Evolutionary conservation across 208 protist genomes (phyloP), one percentile per base, ranked within the genome.

Genomic region (Trypanosoma lewisi): DNA sequence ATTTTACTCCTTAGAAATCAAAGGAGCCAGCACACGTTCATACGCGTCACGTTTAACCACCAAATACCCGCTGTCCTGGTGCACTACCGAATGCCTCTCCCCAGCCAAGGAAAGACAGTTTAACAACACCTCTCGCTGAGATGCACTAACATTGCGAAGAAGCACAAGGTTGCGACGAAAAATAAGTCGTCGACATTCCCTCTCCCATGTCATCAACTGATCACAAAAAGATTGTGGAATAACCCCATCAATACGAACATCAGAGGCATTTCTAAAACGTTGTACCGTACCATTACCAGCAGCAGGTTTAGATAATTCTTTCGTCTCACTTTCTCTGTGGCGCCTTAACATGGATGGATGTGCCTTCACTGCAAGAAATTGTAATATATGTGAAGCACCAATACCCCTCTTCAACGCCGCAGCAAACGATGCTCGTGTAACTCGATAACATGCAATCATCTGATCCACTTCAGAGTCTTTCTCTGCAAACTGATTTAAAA

Each of bases 201-300:
- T 85, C 64, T 96, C 87, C 87, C 91, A 96, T 82, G 88, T 90
- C 39, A 83, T 57, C 47, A 96, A 61, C 71, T 94, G 87, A 59
- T 96, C 91, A 60, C 83, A 92, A 61, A 96, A 83, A 4, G 91
- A 93, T 55, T 93, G 87, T 21, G 91, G 91, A 33, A 96, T 75
- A n/a, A 81, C 67, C 8, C 78, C 60, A 36, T 51, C 52, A 19
- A 61, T 30, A 37, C 34, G 33, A 21, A 27, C 7, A 59, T 66
- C 47, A 45, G 51, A 53, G 31, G 51, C 9, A 45, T 59, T 51
- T 44, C 41, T 25, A 49, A 56, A 14, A 11, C 62, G 42, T 33
- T 37, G 51, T 25, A n/a, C 39, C 33, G 48, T 17, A n/a, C 49
- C 50, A 6, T 4, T 27, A n/a, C n/a, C n/a, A 27, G 23, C 4